Evolutionary conservation across 345 rosid species (phyloP).

Genomic region (Melastoma malabathricum): DNA sequence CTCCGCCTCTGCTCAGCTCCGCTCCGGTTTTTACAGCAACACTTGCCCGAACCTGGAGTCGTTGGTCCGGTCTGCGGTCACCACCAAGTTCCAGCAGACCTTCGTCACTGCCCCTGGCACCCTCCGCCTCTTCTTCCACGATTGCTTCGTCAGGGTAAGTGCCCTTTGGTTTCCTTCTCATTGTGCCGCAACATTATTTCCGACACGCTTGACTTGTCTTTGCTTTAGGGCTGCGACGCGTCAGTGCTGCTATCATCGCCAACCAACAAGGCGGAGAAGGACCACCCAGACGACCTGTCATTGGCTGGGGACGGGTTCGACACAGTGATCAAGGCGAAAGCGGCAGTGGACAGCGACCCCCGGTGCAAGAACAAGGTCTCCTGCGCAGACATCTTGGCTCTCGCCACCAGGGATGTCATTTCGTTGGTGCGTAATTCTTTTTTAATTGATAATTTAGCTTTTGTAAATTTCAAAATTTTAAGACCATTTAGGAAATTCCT

Average conservation of each 20-base stretch:
- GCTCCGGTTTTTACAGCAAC: slow-evolving; percentile 22
- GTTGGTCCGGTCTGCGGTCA: slow-evolving; percentile 39
- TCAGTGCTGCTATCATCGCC: slow-evolving; percentile 30
- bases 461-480: neutral
- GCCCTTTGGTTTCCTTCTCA: neutral
- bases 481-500: neutral
- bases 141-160: slow-evolving; percentile 48
- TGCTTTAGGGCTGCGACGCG: slow-evolving; percentile 53
- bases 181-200: too few relatives aligned
- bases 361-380: slow-evolving; percentile 82
- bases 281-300: slow-evolving; percentile 43
- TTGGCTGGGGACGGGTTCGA: slow-evolving; percentile 78
- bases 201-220: too few relatives aligned
- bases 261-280: slow-evolving; percentile 31
- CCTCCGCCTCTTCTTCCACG: slow-evolving; percentile 54
- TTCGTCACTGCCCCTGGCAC: slow-evolving; percentile 48
- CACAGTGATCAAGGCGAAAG: slow-evolving; percentile 75
- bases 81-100: slow-evolving; percentile 41
- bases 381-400: slow-evolving; percentile 83
- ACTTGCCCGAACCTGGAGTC: slow-evolving; percentile 50
- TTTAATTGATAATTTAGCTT: neutral
- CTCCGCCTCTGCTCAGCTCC: slow-evolving; percentile 25
- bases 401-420: slow-evolving; percentile 76
- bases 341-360: slow-evolving; percentile 56
- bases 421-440: slow-evolving; percentile 22